phyloP scores from a whole-genome alignment of 2,329 filamentous ascomycete genomes.

The Sporothrix mexicana region DNA sequence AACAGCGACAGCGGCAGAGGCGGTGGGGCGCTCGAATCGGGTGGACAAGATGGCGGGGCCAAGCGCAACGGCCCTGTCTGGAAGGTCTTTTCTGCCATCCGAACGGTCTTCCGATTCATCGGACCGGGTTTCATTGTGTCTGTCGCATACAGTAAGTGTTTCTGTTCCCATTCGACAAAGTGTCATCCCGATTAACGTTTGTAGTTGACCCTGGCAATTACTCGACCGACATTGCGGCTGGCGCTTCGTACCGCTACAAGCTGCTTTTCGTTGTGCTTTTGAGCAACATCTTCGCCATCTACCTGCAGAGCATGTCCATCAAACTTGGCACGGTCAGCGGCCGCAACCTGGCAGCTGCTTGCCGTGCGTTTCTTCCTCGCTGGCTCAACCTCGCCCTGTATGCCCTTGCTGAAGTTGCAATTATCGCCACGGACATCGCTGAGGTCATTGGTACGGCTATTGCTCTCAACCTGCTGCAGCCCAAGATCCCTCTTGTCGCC shows the following conservation, averaged over 20 bases:
- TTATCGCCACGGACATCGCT: slow-evolving; percentile 74
- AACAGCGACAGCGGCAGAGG: slow-evolving; percentile 10
- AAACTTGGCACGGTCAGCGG: slow-evolving; percentile 73
- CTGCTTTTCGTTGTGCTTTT: slow-evolving; percentile 72
- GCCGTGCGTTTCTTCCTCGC: slow-evolving; percentile 66
- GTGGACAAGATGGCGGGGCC: slow-evolving; percentile 21
- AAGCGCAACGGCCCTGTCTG: slow-evolving; percentile 32
- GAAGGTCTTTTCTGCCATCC: slow-evolving; percentile 54
- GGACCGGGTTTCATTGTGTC: slow-evolving; percentile 71
- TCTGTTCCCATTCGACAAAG: not conserved
- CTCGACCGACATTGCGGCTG: slow-evolving; percentile 69
- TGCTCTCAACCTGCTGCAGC: slow-evolving; percentile 69
- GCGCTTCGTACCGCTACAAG: slow-evolving; percentile 67
- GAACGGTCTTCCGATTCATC: slow-evolving; percentile 54
- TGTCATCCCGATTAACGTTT: not conserved
- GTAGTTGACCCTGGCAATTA: slow-evolving; percentile 70
- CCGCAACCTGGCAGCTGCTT: slow-evolving; percentile 69
- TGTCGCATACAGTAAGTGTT: slow-evolving; percentile 60
- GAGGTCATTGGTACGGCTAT: slow-evolving; percentile 76
- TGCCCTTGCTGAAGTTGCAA: slow-evolving; percentile 66
- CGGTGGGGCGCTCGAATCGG: slow-evolving; percentile 8
- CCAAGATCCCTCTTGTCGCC: slow-evolving; percentile 67
- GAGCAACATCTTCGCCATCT: slow-evolving; percentile 73
- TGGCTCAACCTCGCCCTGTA: slow-evolving; percentile 71
- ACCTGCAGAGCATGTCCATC: slow-evolving; percentile 70